These are phyloP conservation scores for Fusarium sp. DNA, from an alignment of 2,329 filamentous ascomycete species.

Conservation along the genomic window DNA sequence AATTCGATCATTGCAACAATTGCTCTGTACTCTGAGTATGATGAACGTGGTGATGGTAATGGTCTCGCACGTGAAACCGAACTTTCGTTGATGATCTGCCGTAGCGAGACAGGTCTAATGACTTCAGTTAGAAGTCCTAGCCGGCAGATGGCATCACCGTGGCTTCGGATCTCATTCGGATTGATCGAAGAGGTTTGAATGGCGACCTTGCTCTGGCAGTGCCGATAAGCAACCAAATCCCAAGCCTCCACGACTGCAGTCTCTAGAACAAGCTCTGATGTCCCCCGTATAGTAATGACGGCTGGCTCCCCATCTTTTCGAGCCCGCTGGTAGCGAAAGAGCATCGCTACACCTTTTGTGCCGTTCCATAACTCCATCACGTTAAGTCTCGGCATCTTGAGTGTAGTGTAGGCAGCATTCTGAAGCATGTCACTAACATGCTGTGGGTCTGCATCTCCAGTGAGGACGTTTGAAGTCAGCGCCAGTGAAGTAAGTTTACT, in stretches of 20 bases:
- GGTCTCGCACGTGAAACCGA: neutral
- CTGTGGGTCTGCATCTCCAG: constrained; percentile 18
- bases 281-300: constrained; percentile 41
- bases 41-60: neutral
- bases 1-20: neutral
- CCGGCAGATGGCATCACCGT: neutral
- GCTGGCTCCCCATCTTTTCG: constrained; percentile 22
- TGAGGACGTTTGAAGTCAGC: constrained; percentile 46
- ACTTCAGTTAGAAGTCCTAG: neutral
- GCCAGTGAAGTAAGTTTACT: constrained; percentile 44
- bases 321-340: constrained; percentile 39
- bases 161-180: neutral
- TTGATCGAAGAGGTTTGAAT: neutral
- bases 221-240: neutral
- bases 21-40: neutral
- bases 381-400: constrained; percentile 44
- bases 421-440: constrained; percentile 42
- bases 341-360: constrained; percentile 36
- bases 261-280: constrained; percentile 19
- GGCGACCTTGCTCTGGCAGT: neutral
- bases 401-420: constrained; percentile 37
- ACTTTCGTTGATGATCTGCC: neutral
- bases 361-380: constrained; percentile 50
- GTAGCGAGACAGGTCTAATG: neutral
- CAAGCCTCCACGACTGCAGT: neutral